Conservation (phyloP, 805 yeast species). For the Debaryomyces hansenii region DNA sequence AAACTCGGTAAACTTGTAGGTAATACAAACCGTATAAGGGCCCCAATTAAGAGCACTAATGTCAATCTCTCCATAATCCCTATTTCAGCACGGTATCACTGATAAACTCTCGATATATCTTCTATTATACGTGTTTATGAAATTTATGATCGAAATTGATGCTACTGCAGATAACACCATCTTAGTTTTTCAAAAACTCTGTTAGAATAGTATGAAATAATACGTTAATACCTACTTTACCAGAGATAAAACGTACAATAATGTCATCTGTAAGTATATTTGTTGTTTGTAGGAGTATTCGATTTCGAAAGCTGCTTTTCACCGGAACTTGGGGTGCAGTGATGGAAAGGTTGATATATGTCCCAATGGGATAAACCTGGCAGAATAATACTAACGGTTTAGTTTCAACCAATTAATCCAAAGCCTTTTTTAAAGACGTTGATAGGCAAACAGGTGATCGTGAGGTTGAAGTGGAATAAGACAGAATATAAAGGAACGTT, state of each 20-base stretch:
- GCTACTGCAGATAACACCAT: background rate
- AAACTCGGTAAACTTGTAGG: slow-evolving; percentile 35
- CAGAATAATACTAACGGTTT: background rate
- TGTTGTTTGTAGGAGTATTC: too few species aligned
- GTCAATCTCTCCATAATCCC: slow-evolving; percentile 19
- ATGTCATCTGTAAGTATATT: slow-evolving; percentile 13
- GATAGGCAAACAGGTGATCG: slow-evolving; percentile 66
- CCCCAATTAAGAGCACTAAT: slow-evolving; percentile 26
- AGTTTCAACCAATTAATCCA: slow-evolving; percentile 74
- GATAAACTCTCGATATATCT: background rate
- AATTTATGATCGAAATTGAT: background rate
- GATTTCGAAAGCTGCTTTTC: too few species aligned
- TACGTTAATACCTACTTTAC: too few species aligned
- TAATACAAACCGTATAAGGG: slow-evolving; percentile 31
- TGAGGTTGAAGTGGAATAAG: slow-evolving; percentile 85
- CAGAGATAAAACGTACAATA: background rate
- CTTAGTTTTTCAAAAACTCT: background rate
- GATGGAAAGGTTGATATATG: too few species aligned
- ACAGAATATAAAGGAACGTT: slow-evolving; percentile 84
- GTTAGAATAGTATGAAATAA: too few species aligned
- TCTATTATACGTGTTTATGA: slow-evolving; percentile 1
- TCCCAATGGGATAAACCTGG: too few species aligned
- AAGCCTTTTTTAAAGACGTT: slow-evolving; percentile 85
- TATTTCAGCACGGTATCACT: background rate
- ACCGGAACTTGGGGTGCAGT: too few species aligned